Evolutionary conservation across 257 asterid species (phyloP), one percentile per base, ranked within the genome.

Genomic region (Catharanthus roseus): DNA sequence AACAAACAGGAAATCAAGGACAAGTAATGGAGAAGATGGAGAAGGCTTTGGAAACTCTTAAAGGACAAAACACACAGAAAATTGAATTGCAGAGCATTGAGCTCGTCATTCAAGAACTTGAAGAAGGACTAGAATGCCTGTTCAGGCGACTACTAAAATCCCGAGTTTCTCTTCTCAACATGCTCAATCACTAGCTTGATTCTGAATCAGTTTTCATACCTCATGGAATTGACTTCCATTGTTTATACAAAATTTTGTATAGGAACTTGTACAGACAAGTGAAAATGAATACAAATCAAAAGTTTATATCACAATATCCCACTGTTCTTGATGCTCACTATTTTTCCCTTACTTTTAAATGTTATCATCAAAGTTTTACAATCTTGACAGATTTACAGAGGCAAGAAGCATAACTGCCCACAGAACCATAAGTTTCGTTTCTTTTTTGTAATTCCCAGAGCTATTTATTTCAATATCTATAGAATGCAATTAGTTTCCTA

Each of bases 121-220:
- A 41, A 39, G 80, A 65, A 26, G 69, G 55, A 4, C 26, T 65
- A 10, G 70, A 73, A 33, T 33, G 39, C 26, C 26, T 71, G 21
- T 64, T 70, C 34, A 76, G 71, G 58, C 18, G 34, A 44, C 51
- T 65, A 10, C 24, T 77, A 26, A 65, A 71, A 71, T 65, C 15
- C 0, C 33, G 70, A 65, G 80, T 71, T 54, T 77, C 72, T 10
- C 58, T 76, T 45, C 80, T 76, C 65, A 71, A 49, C 54, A 49
- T 49, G 18, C 16, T 49, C n/a, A 49, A 49, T 18, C 54, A 49
- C 23, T 49, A 49, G 54, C 18, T 12, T 15, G 21, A 11, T 60
- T 60, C 2, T 4, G 10, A 15, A 58, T 24, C 65, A n/a, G 34
- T 21, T n/a, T n/a, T 58, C 6, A 0, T 4, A n/a, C 5, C 29